Percentiles rank a stretch among this genome's conserved stretches.
phyloP scores from a whole-genome alignment of 2,329 filamentous ascomycete genomes.

The Colletotrichum cordylinicola region DNA sequence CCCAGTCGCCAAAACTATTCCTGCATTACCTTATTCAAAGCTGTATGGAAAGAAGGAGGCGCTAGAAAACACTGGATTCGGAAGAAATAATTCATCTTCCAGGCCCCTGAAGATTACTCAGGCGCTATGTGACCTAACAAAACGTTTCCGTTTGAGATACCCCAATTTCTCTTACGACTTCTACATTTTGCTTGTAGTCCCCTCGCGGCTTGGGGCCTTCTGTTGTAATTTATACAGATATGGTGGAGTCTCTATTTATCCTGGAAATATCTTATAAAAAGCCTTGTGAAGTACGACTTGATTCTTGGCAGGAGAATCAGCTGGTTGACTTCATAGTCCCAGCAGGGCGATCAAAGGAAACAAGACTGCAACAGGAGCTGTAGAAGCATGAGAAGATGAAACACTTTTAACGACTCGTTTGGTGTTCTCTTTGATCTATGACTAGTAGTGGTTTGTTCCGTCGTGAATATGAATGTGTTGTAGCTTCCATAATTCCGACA shows the following conservation, averaged over 20 bases:
- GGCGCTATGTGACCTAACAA: rapidly evolving
- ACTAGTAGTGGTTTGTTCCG: not conserved
- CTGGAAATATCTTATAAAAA: not conserved
- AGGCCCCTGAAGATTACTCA: no score
- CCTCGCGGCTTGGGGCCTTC: not conserved
- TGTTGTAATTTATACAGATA: not conserved
- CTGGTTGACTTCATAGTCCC: no score
- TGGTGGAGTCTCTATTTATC: not conserved
- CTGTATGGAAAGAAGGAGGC: not conserved
- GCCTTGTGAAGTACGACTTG: rapidly evolving
- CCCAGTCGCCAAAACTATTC: not conserved
- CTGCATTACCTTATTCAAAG: not conserved
- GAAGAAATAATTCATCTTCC: rapidly evolving
- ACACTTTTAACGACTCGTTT: rapidly evolving
- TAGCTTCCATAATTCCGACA: no score
- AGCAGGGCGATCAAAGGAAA: not conserved
- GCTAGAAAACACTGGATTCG: rapidly evolving
- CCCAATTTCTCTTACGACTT: no score
- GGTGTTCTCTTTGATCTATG: rapidly evolving
- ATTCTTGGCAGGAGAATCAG: no score
- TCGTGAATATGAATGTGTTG: not conserved
- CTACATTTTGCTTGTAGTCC: not conserved
- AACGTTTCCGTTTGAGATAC: not conserved
- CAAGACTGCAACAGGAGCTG: not conserved
- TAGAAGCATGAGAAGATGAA: not conserved